These are phyloP conservation scores for Euphorbia lathyris DNA, from an alignment of 345 rosid genomes.

Conservation along the genomic window DNA sequence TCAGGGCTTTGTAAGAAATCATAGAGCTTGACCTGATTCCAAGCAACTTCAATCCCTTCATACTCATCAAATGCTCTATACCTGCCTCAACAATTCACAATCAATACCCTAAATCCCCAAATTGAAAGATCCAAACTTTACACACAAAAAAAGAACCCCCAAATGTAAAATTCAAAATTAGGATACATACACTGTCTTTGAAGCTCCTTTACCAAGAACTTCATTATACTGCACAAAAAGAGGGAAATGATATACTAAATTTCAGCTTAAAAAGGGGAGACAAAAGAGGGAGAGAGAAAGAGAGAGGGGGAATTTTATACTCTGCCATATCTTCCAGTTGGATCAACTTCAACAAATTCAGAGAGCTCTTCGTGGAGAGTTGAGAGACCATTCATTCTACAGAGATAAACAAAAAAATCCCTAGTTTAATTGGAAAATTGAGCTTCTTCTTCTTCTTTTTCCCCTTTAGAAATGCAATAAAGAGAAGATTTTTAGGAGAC, in stretches of 20 bases:
- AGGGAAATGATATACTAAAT: slow-evolving; percentile 6
- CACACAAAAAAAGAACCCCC: not conserved
- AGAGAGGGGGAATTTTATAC: slow-evolving; percentile 32
- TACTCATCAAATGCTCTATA: slow-evolving; percentile 94
- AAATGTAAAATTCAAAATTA: slow-evolving; percentile 14
- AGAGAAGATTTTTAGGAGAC: not conserved
- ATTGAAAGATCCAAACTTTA: slow-evolving; percentile 12
- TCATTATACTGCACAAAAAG: slow-evolving; percentile 66
- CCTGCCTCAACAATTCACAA: slow-evolving; percentile 37
- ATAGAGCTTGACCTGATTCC: slow-evolving; percentile 97
- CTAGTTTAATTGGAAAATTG: slow-evolving; percentile 9
- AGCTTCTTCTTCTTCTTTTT: too few relatives aligned
- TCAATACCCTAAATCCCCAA: slow-evolving; percentile 18
- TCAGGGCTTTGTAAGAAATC: slow-evolving; percentile 91
- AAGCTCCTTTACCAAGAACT: slow-evolving; percentile 95
- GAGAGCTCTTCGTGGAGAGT: slow-evolving; percentile 45
- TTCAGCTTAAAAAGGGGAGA: slow-evolving; percentile 2
- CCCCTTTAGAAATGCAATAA: slow-evolving; percentile 6
- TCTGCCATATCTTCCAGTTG: slow-evolving; percentile 96
- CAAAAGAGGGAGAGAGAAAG: slow-evolving; percentile 8
- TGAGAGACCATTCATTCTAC: slow-evolving; percentile 61
- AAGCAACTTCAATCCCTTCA: slow-evolving; percentile 92
- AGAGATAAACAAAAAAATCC: not conserved
- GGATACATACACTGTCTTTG: slow-evolving; percentile 84
- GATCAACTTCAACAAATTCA: slow-evolving; percentile 96